Evolutionary conservation across 805 yeast genomes (phyloP), one percentile per base, ranked within the genome.

Genomic region (Kuraishia borneana): DNA sequence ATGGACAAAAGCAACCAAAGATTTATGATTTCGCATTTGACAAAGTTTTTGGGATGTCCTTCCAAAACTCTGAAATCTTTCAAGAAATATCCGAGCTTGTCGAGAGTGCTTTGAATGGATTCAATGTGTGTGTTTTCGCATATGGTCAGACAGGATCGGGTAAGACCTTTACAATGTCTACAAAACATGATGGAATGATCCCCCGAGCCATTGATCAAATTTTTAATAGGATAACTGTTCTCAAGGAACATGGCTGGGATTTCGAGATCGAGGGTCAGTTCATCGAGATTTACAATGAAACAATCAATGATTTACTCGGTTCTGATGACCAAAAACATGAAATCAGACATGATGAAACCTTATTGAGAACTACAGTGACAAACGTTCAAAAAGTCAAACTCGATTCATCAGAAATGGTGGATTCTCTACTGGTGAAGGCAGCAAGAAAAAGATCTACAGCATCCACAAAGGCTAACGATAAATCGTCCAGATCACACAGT

Each of bases 81-180:
- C 79, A 73, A 21, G 98, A 89, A 47, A 70, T 89, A 1, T 77
- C 92, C 2, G 95, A 87, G 52, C 56, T 89, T 17, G 76, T 89
- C 2, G 95, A 85, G 52, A 84, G 70, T 60, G 76, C 94, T 1
- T 53, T 88, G 10, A 94, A 89, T 55, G 98, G 98, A 0, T 76
- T 66, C 48, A 85, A 85, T 45, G 95, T 87, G 3, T 87, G 96
- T 54, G 83, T 92, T 2, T 85, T 89, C 60, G 95, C 97, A 1
- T 89, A 92, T 53, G 98, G 98, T 1, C 98, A 89, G 55, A 92
- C 98, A 0, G 95, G 92, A 0, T 80, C 96, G 0, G 98, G 98
- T 3, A 89, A 89, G 51, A 89, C 97, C 0, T 78, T 58, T 52
- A 92, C 98, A 1, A 92, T 89, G 97, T 70, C 87, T 2, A 59